Evolutionary conservation across 805 yeast genomes (phyloP), one percentile per base, ranked within the genome.

Genomic region (Candida nemodendra): DNA sequence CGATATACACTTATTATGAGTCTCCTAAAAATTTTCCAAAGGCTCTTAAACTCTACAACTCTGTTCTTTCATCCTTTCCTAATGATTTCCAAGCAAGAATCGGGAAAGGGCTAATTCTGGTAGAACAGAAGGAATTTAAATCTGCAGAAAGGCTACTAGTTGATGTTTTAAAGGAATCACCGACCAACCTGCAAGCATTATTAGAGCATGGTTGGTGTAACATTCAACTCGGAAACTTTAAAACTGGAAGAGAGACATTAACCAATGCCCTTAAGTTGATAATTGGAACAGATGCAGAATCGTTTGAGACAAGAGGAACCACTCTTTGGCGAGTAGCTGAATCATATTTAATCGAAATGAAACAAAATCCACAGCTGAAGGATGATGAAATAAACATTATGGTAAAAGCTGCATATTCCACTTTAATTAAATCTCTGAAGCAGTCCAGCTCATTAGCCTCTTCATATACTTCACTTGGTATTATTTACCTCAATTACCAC

Each of bases 21-120:
- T 84, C 97, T 0, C 99, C 98, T 9, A 88, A 88, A 59, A 85
- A 91, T 61, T 87, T 78, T 53, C 69, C 76, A 2, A 69, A 81
- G 18, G 98, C 99, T 0, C 55, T 83, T 19, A 77, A 76, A 33
- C 59, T 89, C 12, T 93, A 83, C 59, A 83, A 84, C 25, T 64
- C 68, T 17, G 77, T 89, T 3, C 65, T 87, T 18, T 46, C 44
- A 13, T 52, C 51, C 3, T 66, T 63, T 40, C 64, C 65, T 0
- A 47, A 59, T 0, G 65, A 65, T 15, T 62, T 72, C 4, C 71
- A 70, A 32, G 95, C 96, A 0, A 69, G 75, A 38, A 72, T 90
- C 27, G 98, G 98, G 9, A 85, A 83, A 56, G 95, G 93, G 2
- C 65, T 84, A 48, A 84, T 93, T 44, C 66, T 77, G 27, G 74